These are phyloP conservation scores for Austropuccinia psidii DNA, from an alignment of 1,284 basidiomycete genomes.

Conservation along the genomic window DNA sequence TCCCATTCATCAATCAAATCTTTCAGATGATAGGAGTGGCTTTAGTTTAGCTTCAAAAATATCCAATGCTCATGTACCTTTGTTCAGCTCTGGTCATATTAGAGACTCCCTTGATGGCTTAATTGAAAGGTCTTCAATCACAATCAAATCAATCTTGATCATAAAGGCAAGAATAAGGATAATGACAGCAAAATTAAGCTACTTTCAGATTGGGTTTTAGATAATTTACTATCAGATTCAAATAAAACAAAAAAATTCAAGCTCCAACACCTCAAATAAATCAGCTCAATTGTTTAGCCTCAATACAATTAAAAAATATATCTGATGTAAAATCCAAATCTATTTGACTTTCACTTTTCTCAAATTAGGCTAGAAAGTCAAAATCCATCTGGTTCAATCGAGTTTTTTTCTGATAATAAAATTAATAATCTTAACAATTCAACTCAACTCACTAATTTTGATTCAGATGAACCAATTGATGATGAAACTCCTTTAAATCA, in stretches of 20 bases:
- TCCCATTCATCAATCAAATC: constrained; percentile 8
- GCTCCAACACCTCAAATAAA: no score
- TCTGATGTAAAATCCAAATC: constrained; percentile 18
- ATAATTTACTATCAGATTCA: constrained; percentile 20
- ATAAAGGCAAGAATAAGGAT: not conserved
- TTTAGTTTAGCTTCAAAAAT: constrained; percentile 21
- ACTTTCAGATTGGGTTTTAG: constrained; percentile 28
- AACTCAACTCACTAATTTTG: not conserved
- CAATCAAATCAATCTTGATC: not conserved
- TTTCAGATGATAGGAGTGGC: constrained; percentile 6
- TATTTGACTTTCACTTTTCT: constrained; percentile 33
- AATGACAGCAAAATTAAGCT: constrained; percentile 1
- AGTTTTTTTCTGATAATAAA: constrained; percentile 11
- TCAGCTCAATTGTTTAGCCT: no score
- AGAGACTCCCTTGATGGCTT: not conserved
- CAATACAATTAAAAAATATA: not conserved
- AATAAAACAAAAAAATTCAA: not conserved
- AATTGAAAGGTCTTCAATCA: not conserved
- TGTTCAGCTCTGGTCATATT: not conserved
- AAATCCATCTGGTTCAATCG: not conserved
- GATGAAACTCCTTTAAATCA: constrained; percentile 24
- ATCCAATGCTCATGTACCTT: not conserved
- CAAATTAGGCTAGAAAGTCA: constrained; percentile 5
- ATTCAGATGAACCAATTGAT: no score
- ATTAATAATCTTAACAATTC: not conserved